These are phyloP conservation scores for Penicillium sp. DNA, from an alignment of 2,329 filamentous ascomycete species.

Conservation along the genomic window DNA sequence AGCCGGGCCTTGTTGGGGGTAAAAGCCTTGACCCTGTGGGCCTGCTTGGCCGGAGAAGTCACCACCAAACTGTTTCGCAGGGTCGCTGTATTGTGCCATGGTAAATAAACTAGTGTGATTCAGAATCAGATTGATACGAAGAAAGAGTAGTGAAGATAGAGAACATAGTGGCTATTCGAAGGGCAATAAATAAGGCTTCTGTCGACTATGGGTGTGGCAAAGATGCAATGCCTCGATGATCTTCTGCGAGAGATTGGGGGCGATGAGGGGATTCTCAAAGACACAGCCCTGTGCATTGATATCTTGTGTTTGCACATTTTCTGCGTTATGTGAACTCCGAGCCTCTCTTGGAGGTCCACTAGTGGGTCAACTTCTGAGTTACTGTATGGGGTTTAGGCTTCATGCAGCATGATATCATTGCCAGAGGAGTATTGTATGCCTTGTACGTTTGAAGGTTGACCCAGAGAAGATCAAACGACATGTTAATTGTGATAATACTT, in stretches of 20 bases:
- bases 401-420: not conserved
- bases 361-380: not conserved
- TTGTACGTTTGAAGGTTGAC: too few species aligned
- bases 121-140: not conserved
- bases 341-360: not conserved
- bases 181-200: not conserved
- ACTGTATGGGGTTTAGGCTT: not conserved
- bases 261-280: not conserved
- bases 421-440: not conserved
- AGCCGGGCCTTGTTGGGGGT: not conserved
- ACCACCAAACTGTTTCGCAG: not conserved
- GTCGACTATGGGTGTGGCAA: not conserved
- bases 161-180: not conserved
- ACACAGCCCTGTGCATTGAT: not conserved
- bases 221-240: not conserved
- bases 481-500: too few species aligned
- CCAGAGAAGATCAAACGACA: too few species aligned
- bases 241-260: not conserved
- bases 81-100: not conserved
- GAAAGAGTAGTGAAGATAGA: not conserved
- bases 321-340: not conserved
- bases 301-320: not conserved
- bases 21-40: not conserved
- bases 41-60: not conserved
- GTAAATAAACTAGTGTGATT: not conserved